Evolutionary conservation across 225 moss, liverwort and hornwort species (phyloP).

Genomic region (Pseudisothecium myosuroides): DNA sequence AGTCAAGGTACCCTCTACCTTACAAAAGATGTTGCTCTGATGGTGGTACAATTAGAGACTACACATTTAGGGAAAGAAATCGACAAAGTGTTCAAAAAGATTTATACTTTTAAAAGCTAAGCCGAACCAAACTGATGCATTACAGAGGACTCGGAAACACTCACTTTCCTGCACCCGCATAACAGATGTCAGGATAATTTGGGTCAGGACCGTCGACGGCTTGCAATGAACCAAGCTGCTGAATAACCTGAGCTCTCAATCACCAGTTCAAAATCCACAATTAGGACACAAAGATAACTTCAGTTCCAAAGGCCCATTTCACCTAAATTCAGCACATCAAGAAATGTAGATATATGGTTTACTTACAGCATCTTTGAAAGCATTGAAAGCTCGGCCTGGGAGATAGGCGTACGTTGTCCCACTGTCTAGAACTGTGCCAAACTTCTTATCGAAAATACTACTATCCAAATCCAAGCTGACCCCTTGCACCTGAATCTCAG

Average conservation of each 20-base stretch:
- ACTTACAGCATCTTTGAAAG: constrained; percentile 74
- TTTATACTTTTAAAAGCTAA: not conserved
- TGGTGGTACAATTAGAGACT: not conserved
- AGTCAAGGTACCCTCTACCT: not conserved
- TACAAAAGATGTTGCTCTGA: not conserved
- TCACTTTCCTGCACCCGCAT: constrained; percentile 72
- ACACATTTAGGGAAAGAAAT: not conserved
- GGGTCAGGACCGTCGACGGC: constrained; percentile 76
- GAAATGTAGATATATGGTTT: not conserved
- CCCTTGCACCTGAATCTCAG: constrained; percentile 72
- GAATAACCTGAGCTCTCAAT: constrained; percentile 35
- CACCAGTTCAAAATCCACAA: not conserved
- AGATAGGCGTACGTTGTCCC: constrained; percentile 96
- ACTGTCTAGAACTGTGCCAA: constrained; percentile 85
- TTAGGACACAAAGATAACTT: not conserved
- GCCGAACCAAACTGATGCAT: not conserved
- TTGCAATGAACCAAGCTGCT: constrained; percentile 48
- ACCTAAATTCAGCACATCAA: not conserved
- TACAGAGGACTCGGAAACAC: not conserved
- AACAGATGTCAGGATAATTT: constrained; percentile 73
- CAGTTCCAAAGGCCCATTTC: not conserved
- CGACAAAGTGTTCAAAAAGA: not conserved
- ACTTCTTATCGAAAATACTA: constrained; percentile 56
- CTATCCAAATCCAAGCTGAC: constrained; percentile 37
- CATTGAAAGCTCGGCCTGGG: constrained; percentile 58